These are phyloP conservation scores for Phytophthora litchii DNA, from an alignment of 352 stramenopile species.

Conservation along the genomic window DNA sequence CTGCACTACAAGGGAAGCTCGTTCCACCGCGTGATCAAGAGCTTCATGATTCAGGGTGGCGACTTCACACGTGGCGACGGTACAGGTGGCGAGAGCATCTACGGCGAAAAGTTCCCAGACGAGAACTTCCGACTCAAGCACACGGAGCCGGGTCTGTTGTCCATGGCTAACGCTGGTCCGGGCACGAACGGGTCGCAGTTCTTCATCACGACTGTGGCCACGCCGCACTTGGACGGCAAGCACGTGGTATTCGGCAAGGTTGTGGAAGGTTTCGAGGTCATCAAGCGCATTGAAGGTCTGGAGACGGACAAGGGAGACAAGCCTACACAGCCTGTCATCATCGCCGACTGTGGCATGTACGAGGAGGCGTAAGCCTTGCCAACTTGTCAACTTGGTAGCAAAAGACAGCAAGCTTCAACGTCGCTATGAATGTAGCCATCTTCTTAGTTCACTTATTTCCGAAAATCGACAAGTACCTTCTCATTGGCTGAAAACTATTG, in stretches of 20 bases:
- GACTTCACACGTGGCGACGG: slow-evolving; percentile 97
- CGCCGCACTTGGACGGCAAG: slow-evolving; percentile 97
- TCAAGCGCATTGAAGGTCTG: slow-evolving; percentile 93
- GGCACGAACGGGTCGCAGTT: slow-evolving; percentile 98
- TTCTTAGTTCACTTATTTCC: slow-evolving; percentile 7
- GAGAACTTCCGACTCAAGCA: slow-evolving; percentile 99
- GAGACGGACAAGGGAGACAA: slow-evolving; percentile 93
- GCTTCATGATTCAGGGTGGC: slow-evolving; percentile 95
- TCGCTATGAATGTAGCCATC: slow-evolving; percentile 32
- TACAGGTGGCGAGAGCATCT: slow-evolving; percentile 95
- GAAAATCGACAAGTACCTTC: neutral
- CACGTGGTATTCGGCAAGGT: slow-evolving; percentile 98
- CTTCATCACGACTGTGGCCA: slow-evolving; percentile 95
- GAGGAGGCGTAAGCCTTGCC: slow-evolving; percentile 35
- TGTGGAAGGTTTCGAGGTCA: slow-evolving; percentile 90
- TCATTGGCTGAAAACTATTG: slow-evolving; percentile 44
- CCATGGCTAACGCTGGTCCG: slow-evolving; percentile 97
- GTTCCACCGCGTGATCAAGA: slow-evolving; percentile 98
- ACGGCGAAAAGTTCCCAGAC: slow-evolving; percentile 95
- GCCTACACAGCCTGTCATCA: slow-evolving; percentile 90
- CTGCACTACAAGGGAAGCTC: slow-evolving; percentile 98
- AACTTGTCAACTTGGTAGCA: neutral
- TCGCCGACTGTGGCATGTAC: slow-evolving; percentile 96
- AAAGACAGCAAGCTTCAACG: neutral
- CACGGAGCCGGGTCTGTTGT: slow-evolving; percentile 93